phyloP scores from a whole-genome alignment of 2,329 filamentous ascomycete species.

The Talaromyces sp. region DNA sequence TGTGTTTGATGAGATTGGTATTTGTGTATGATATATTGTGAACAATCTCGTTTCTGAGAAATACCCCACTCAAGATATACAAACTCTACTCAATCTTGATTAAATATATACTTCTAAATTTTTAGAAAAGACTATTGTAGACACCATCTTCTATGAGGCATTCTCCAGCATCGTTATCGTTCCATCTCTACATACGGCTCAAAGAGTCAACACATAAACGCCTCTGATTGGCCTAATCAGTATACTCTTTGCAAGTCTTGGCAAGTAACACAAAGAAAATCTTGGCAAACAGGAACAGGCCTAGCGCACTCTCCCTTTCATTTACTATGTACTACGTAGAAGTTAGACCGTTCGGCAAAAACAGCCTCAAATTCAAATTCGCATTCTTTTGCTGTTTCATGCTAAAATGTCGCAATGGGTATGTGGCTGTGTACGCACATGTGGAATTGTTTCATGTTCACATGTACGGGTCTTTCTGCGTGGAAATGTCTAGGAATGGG shows the following conservation, averaged over 20 bases:
- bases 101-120: too few species aligned
- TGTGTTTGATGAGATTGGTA: not conserved
- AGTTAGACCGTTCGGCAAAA: not conserved
- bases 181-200: not conserved
- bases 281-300: conserved; percentile 18
- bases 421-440: not conserved
- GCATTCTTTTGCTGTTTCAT: conserved; percentile 1
- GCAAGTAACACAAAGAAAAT: not conserved
- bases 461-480: not conserved
- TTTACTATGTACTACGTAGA: not conserved
- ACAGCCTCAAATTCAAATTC: not conserved
- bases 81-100: conserved; percentile 7
- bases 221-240: not conserved
- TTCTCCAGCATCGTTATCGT: not conserved
- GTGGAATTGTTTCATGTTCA: conserved; percentile 1
- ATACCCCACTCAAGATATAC: not conserved
- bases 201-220: not conserved
- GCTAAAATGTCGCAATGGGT: not conserved
- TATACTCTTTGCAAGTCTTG: not conserved
- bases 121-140: too few species aligned
- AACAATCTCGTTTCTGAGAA: not conserved
- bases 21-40: not conserved
- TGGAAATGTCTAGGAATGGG: not conserved
- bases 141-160: not conserved
- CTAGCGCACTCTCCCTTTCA: conserved; percentile 2